phyloP scores from a whole-genome alignment of 352 stramenopile species.

The Phytophthora fragariaefolia region DNA sequence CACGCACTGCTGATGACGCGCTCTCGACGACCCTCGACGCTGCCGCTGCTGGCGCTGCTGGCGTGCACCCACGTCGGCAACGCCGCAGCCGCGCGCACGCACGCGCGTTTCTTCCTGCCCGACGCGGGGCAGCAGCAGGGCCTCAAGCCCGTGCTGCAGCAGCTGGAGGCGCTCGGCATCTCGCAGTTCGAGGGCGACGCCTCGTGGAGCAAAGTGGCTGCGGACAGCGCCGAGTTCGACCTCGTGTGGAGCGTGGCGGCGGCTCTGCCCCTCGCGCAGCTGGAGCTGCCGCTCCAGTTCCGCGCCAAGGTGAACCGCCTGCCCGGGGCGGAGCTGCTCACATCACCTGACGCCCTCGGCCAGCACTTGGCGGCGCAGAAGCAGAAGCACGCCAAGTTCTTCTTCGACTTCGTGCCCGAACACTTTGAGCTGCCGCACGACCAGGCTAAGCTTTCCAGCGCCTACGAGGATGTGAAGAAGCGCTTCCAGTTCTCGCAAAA shows the following conservation, averaged over 20 bases:
- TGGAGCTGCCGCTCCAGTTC: conserved; percentile 55
- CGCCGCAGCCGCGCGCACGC: conserved; percentile 15
- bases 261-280: conserved; percentile 38
- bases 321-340: conserved; percentile 60
- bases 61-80: not conserved
- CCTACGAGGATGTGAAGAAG: conserved; percentile 57
- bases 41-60: conserved; percentile 28
- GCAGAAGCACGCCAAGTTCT: conserved; percentile 63
- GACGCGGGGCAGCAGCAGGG: conserved; percentile 42
- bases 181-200: conserved; percentile 47
- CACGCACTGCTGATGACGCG: not conserved
- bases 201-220: conserved; percentile 51
- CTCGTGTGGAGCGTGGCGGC: conserved; percentile 65
- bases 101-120: conserved; percentile 60
- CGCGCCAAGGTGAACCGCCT: conserved; percentile 73
- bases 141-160: conserved; percentile 52
- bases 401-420: conserved; percentile 70
- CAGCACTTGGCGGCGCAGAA: conserved; percentile 55
- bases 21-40: conserved; percentile 3
- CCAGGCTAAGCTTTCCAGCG: conserved; percentile 44
- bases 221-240: conserved; percentile 59
- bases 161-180: conserved; percentile 64
- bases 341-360: conserved; percentile 47
- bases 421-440: conserved; percentile 74
- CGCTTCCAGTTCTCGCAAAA: conserved; percentile 63